Conservation (phyloP, 2,329 filamentous ascomycete species). For the Ascochyta rabiei region DNA sequence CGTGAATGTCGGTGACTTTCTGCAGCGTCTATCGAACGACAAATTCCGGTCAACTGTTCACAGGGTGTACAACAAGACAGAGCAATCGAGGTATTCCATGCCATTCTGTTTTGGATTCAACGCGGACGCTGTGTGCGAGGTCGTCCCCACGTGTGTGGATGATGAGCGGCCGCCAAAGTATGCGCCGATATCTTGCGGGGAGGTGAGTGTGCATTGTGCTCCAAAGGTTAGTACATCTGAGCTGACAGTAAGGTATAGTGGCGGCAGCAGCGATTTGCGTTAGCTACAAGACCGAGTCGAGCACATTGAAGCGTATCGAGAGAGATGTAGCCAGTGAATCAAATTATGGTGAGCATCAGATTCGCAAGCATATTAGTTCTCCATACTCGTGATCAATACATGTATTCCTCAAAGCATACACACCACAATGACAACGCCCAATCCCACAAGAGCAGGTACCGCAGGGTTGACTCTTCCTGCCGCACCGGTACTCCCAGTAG, state of each 20-base stretch:
- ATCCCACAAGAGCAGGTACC: slow-evolving; percentile 3
- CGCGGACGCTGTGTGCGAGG: slow-evolving; percentile 56
- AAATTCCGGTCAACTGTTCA: slow-evolving; percentile 59
- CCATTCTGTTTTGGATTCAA: slow-evolving; percentile 64
- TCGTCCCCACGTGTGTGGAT: slow-evolving; percentile 54
- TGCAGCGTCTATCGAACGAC: slow-evolving; percentile 59
- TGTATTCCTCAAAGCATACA: not conserved
- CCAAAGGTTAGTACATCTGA: too few relatives aligned
- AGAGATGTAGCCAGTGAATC: too few relatives aligned
- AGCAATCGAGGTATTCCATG: slow-evolving; percentile 57
- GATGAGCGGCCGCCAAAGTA: slow-evolving; percentile 57
- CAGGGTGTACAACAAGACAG: slow-evolving; percentile 23
- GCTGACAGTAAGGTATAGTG: too few relatives aligned
- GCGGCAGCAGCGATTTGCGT: too few relatives aligned
- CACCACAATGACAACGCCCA: slow-evolving; percentile 3
- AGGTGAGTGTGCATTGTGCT: too few relatives aligned
- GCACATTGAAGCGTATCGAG: too few relatives aligned
- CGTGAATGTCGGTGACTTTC: slow-evolving; percentile 57
- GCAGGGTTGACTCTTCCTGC: not conserved
- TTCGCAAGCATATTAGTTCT: too few relatives aligned
- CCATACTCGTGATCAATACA: too few relatives aligned
- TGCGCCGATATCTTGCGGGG: slow-evolving; percentile 44
- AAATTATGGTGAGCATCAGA: too few relatives aligned
- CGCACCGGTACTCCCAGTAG: slow-evolving; percentile 4
- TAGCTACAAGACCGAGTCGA: too few relatives aligned